Evolutionary conservation across 306 rosid genomes (phyloP).

Genomic region (Rosa rugosa): DNA sequence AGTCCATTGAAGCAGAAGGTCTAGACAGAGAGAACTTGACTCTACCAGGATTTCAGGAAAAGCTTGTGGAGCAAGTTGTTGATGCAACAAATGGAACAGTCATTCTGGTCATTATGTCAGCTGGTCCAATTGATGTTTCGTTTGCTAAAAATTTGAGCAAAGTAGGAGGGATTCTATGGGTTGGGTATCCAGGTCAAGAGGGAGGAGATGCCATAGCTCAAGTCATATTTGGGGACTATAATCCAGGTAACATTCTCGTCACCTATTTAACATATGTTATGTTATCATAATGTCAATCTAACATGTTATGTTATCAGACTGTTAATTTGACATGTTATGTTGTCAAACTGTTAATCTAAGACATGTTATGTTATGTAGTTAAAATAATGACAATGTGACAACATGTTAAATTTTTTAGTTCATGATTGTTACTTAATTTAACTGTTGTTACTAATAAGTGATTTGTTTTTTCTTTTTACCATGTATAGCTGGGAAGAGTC

Average conservation of each 20-base stretch:
- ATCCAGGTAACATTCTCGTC: constrained; percentile 40
- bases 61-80: constrained; percentile 61
- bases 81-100: constrained; percentile 53
- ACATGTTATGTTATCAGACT: not conserved
- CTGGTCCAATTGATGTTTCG: constrained; percentile 69
- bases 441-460: not conserved
- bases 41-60: constrained; percentile 75
- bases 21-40: constrained; percentile 64
- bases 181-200: constrained; percentile 74
- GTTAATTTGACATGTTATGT: not conserved
- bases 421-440: not conserved
- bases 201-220: constrained; percentile 77
- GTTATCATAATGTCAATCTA: not conserved
- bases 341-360: not conserved
- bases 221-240: constrained; percentile 70
- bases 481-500: constrained; percentile 58
- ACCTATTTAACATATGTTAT: not conserved
- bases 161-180: constrained; percentile 66
- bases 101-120: constrained; percentile 69
- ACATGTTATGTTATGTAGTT: no score
- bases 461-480: not conserved
- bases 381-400: not conserved
- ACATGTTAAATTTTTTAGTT: not conserved
- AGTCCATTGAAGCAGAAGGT: constrained; percentile 76
- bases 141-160: constrained; percentile 46